A percentile compares a stretch with the other conserved stretches of the same genome.
Evolutionary conservation across 1,284 basidiomycete species (phyloP).

Genomic region (Takashimella tepidaria): DNA sequence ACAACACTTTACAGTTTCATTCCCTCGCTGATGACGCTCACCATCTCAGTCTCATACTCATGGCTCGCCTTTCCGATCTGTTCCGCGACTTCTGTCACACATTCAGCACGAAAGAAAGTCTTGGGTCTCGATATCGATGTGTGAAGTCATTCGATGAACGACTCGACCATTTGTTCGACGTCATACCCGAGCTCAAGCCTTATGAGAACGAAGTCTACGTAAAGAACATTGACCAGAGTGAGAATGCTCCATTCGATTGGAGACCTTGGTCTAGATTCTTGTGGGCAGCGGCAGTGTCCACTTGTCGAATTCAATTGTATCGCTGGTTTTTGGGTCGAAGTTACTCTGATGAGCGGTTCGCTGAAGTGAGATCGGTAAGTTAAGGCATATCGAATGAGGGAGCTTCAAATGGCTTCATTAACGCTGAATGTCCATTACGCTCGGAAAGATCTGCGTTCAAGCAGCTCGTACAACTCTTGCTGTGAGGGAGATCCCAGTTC

Average conservation of each 20-base stretch:
- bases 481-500: slow-evolving; percentile 20
- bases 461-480: slow-evolving; percentile 24
- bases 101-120: slow-evolving; percentile 7
- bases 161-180: slow-evolving; percentile 6
- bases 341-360: slow-evolving; percentile 26
- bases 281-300: slow-evolving; percentile 14
- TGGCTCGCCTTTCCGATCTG: slow-evolving; percentile 12
- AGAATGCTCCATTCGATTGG: slow-evolving; percentile 9
- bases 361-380: slow-evolving; percentile 20
- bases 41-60: slow-evolving; percentile 10
- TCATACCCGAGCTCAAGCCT: slow-evolving; percentile 9
- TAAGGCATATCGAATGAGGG: too few species aligned
- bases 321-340: slow-evolving; percentile 23
- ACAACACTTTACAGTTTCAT: too few species aligned
- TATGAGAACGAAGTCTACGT: slow-evolving; percentile 7
- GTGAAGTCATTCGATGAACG: slow-evolving; percentile 10
- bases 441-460: slow-evolving; percentile 20
- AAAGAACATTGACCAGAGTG: not conserved
- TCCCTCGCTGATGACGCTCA: too few species aligned
- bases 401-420: too few species aligned
- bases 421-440: slow-evolving; percentile 1
- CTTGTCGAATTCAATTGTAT: slow-evolving; percentile 16
- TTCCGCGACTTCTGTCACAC: slow-evolving; percentile 15
- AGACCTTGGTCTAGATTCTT: slow-evolving; percentile 20
- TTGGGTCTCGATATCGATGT: slow-evolving; percentile 9